Evolutionary conservation across 2,329 filamentous ascomycete species (phyloP).

Genomic region (Hypoxylon sp.): DNA sequence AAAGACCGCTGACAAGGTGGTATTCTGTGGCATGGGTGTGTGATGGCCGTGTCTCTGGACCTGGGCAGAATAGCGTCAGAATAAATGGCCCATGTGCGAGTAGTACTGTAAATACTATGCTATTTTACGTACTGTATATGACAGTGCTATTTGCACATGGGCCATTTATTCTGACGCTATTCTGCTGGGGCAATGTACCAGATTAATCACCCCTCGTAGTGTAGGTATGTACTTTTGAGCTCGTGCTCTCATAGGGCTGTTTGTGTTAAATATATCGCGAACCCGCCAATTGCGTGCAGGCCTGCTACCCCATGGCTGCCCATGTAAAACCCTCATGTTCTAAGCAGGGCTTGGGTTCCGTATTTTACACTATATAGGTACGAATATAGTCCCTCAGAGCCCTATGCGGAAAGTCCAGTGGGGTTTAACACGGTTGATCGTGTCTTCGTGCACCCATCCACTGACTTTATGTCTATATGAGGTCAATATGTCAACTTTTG

Average conservation of each 20-base stretch:
- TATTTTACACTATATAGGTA: no score
- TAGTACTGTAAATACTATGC: no score
- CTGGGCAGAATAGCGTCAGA: no score
- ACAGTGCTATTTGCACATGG: no score
- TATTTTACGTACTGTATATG: no score
- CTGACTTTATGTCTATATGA: neutral
- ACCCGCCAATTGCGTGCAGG: constrained; percentile 23
- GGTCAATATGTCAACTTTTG: neutral
- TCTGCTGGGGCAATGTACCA: neutral
- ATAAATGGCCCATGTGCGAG: no score
- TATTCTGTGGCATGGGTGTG: constrained; percentile 27
- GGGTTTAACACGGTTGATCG: neutral
- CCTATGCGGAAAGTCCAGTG: neutral
- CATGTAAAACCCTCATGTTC: constrained; percentile 3
- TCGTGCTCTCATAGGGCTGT: constrained; percentile 30
- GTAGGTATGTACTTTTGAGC: constrained; percentile 8
- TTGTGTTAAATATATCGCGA: constrained; percentile 32
- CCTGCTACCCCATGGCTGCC: constrained; percentile 1
- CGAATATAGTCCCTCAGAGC: neutral
- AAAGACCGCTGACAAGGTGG: constrained; percentile 27
- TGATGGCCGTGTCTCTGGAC: constrained; percentile 27
- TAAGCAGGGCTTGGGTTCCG: constrained; percentile 19
- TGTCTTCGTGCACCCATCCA: neutral
- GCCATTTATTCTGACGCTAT: no score
- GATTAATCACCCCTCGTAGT: constrained; percentile 17